phyloP scores from a whole-genome alignment of 2,329 filamentous ascomycete species.

The Alternaria solani region DNA sequence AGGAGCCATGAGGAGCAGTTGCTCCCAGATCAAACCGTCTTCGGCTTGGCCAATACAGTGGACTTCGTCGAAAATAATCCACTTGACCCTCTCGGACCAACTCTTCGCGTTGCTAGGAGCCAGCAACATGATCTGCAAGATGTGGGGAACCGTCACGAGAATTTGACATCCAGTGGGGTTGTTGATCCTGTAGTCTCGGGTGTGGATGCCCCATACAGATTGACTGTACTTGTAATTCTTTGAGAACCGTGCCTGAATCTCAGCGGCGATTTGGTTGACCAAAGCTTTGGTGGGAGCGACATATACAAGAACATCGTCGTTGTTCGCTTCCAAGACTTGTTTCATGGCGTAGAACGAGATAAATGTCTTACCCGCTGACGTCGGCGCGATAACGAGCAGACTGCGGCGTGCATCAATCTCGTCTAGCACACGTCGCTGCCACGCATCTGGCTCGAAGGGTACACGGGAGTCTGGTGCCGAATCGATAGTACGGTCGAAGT shows the following conservation, averaged over 20 bases:
- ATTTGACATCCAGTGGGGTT: constrained; percentile 76
- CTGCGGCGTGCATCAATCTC: constrained; percentile 74
- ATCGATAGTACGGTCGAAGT: constrained; percentile 77
- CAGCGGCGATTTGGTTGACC: constrained; percentile 83
- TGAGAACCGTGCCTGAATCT: constrained; percentile 76
- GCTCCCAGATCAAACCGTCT: constrained; percentile 80
- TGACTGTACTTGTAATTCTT: constrained; percentile 69
- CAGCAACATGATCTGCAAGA: constrained; percentile 78
- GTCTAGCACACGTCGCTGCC: constrained; percentile 78
- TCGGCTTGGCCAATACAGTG: constrained; percentile 81
- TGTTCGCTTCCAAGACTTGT: constrained; percentile 71
- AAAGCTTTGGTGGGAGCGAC: constrained; percentile 83
- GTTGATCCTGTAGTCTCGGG: constrained; percentile 77
- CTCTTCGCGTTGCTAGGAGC: constrained; percentile 71
- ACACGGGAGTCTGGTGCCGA: constrained; percentile 73
- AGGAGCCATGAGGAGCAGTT: constrained; percentile 75
- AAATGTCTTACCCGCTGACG: constrained; percentile 82
- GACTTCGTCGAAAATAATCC: constrained; percentile 84
- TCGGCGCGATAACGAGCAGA: constrained; percentile 78
- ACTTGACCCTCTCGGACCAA: constrained; percentile 73
- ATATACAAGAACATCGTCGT: constrained; percentile 77
- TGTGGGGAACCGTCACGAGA: constrained; percentile 78
- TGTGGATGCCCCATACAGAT: constrained; percentile 82
- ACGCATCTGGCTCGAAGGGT: constrained; percentile 76
- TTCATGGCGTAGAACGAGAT: constrained; percentile 88